These are phyloP conservation scores for Endoconidiophora laricicola DNA, from an alignment of 2,329 filamentous ascomycete genomes.

Conservation along the genomic window DNA sequence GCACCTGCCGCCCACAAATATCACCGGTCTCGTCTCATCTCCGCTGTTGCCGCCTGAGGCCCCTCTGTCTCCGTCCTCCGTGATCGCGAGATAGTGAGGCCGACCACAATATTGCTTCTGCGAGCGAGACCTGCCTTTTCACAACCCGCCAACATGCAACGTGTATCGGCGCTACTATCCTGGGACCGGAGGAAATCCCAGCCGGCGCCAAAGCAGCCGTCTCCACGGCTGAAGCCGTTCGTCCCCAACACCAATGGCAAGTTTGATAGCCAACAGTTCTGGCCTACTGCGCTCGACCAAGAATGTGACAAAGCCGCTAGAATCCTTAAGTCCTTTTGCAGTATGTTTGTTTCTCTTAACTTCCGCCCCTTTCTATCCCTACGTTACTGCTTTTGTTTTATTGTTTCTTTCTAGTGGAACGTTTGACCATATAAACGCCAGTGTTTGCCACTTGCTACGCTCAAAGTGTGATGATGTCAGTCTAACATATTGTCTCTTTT, in stretches of 20 bases:
- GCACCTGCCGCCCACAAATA: too few relatives aligned
- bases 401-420: not conserved
- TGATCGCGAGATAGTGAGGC: constrained; percentile 10
- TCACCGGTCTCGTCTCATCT: too few relatives aligned
- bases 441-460: not conserved
- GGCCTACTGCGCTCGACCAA: constrained; percentile 70
- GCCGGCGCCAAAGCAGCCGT: constrained; percentile 6
- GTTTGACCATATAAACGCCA: not conserved
- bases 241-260: constrained; percentile 10
- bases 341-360: constrained; percentile 32
- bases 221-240: constrained; percentile 6
- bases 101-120: not conserved
- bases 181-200: constrained; percentile 15
- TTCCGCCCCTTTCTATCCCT: not conserved
- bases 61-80: constrained; percentile 8
- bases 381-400: constrained; percentile 3
- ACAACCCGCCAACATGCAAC: constrained; percentile 12
- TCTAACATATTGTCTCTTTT: constrained; percentile 1
- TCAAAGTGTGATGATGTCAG: not conserved
- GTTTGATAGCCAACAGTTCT: constrained; percentile 45
- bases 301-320: constrained; percentile 85
- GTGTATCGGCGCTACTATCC: constrained; percentile 14
- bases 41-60: not conserved
- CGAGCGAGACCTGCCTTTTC: not conserved
- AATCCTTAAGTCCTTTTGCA: constrained; percentile 81